Evolutionary conservation across 495 filamentous ascomycete species (phyloP).

Genomic region (Penicillium manginii): DNA sequence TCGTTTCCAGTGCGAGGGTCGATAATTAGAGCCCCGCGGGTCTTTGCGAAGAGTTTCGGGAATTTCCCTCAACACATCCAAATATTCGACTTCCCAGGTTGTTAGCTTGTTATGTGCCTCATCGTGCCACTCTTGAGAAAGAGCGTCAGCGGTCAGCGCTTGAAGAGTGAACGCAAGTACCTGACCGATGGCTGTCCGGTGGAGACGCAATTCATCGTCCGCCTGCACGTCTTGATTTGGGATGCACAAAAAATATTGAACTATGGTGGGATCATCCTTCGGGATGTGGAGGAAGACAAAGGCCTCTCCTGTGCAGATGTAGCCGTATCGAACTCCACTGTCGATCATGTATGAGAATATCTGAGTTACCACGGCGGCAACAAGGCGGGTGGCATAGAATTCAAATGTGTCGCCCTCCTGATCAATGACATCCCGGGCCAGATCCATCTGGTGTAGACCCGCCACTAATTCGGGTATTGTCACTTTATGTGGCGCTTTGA

Average conservation of each 20-base stretch:
- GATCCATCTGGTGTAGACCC: constrained; percentile 33
- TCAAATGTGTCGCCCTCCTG: constrained; percentile 34
- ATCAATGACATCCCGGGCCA: constrained; percentile 33
- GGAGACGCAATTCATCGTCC: constrained; percentile 31
- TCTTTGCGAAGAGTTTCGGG: constrained; percentile 32
- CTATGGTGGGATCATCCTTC: constrained; percentile 30
- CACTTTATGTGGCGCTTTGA: constrained; percentile 33
- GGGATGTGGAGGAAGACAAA: constrained; percentile 53
- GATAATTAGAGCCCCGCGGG: constrained; percentile 31
- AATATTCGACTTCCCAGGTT: constrained; percentile 35
- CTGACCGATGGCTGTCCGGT: constrained; percentile 48
- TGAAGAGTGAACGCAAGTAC: constrained; percentile 53
- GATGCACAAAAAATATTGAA: constrained; percentile 35
- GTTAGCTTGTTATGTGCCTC: constrained; percentile 26
- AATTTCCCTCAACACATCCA: constrained; percentile 31
- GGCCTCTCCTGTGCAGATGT: constrained; percentile 49
- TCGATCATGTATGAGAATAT: constrained; percentile 54
- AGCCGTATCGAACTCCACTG: constrained; percentile 45
- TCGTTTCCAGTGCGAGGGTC: constrained; percentile 31
- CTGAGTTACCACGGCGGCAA: constrained; percentile 42
- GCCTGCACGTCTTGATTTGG: constrained; percentile 35
- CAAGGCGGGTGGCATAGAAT: constrained; percentile 28
- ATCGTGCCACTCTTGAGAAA: constrained; percentile 43
- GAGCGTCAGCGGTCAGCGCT: constrained; percentile 38
- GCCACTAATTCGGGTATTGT: constrained; percentile 32